Evolutionary conservation across 352 stramenopile species (phyloP), one percentile per base, ranked within the genome.

Genomic region (Achlya hypogyna): DNA sequence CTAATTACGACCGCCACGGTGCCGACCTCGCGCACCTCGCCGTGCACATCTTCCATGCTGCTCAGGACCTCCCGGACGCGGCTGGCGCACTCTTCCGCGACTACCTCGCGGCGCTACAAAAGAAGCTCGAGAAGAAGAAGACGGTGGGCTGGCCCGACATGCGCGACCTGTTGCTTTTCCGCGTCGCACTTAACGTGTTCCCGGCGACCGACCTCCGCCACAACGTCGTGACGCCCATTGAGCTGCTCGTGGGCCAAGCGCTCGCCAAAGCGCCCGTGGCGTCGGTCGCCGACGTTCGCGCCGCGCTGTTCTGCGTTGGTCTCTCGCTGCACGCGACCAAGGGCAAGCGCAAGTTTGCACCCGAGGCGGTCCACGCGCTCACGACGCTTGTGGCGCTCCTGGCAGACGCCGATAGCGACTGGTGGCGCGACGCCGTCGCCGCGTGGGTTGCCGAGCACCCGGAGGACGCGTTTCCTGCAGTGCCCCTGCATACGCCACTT

Each of bases 181-280:
- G 89, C 62, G 80, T 84, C 9, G 60, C 98, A 8, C 79, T 78
- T 1, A 79, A 95, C 45, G 82, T 99, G 40, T 99, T 98, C 74
- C 92, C 93, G 22, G 87, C 88, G 1, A 97, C 94, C 5, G 96
- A 99, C 78, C 78, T 94, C 72, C 82, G 89, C n/a, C 93, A 99
- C 75, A 89, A 95, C 53, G 86, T 99, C 28, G 74, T 98, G 23
- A 97, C 90, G 45, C 93, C 93, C 0, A 79, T 94, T 47, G 81
- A 97, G 70, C 88, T 97, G 34, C 70, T 98, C 23, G 71, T 98
- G 16, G 88, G 89, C 12, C 88, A 98, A 53, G 63, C 88, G 23
- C 34, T 67, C 16, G 25, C 60, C 12, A 58, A 35, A 12, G 60
- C 60, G 23, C 35, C 31, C 10, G 5, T 67, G 9, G 47, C 29